Evolutionary conservation across 768 basidiomycete genomes (phyloP).

Genomic region (Rhizopogon vinicolor): DNA sequence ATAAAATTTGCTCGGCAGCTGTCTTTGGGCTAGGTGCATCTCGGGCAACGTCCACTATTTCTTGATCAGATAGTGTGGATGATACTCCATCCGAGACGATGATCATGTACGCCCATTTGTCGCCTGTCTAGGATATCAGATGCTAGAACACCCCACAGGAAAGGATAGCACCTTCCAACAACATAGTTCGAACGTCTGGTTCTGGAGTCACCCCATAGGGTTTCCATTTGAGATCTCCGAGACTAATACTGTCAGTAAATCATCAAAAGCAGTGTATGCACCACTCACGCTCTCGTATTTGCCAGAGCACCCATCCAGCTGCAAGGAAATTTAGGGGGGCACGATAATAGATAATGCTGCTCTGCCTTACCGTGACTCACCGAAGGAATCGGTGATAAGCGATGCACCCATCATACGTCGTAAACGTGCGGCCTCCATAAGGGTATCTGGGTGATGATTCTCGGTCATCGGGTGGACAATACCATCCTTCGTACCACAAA

Average conservation of each 20-base stretch:
- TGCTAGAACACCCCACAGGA: background rate
- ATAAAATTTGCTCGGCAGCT: slow-evolving; percentile 80
- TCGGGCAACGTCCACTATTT: slow-evolving; percentile 88
- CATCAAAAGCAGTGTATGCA: background rate
- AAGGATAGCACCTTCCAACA: slow-evolving; percentile 59
- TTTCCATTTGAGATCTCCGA: slow-evolving; percentile 89
- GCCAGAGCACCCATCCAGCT: slow-evolving; percentile 95
- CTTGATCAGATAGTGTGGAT: slow-evolving; percentile 87
- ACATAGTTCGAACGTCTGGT: slow-evolving; percentile 75
- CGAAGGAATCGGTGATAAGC: slow-evolving; percentile 90
- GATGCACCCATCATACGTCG: slow-evolving; percentile 88
- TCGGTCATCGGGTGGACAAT: slow-evolving; percentile 85
- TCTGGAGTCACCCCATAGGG: slow-evolving; percentile 90
- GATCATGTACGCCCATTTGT: slow-evolving; percentile 82
- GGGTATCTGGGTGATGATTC: slow-evolving; percentile 91
- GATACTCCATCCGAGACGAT: slow-evolving; percentile 94
- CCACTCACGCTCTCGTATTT: slow-evolving; percentile 79
- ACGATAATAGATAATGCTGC: background rate
- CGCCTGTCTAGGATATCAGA: slow-evolving; percentile 40
- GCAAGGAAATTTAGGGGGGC: background rate
- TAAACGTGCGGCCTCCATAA: slow-evolving; percentile 78
- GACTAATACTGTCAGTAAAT: slow-evolving; percentile 35
- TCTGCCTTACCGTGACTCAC: slow-evolving; percentile 70
- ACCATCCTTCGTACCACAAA: slow-evolving; percentile 73
- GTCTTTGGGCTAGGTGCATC: slow-evolving; percentile 62